Conservation (phyloP, 768 basidiomycete genomes). For the Punctularia strigosozonata region DNA sequence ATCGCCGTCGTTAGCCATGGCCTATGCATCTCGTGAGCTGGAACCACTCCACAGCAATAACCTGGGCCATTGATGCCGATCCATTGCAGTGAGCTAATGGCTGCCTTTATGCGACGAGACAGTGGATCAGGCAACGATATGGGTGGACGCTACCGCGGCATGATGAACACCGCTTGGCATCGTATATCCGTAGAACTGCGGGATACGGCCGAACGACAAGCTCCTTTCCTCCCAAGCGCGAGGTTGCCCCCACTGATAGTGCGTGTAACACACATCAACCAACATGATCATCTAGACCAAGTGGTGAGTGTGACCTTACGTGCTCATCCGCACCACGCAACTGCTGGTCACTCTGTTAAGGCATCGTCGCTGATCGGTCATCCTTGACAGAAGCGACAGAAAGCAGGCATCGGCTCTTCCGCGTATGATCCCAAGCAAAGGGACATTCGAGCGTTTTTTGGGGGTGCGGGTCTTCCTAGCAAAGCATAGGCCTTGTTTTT, state of each 20-base stretch:
- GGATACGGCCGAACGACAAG: too few relatives aligned
- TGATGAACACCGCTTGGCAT: conserved; percentile 68
- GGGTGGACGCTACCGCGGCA: conserved; percentile 31
- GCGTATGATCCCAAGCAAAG: conserved; percentile 67
- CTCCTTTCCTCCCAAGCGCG: too few relatives aligned
- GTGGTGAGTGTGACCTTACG: conserved; percentile 33
- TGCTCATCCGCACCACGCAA: background rate
- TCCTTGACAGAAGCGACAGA: conserved; percentile 43
- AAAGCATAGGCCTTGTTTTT: too few relatives aligned
- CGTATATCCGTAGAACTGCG: too few relatives aligned
- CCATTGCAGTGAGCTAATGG: conserved; percentile 34
- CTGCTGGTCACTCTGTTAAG: background rate
- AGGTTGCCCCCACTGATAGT: conserved; percentile 27
- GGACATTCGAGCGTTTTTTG: conserved; percentile 67
- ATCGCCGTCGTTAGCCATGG: conserved; percentile 71
- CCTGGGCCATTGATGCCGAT: background rate
- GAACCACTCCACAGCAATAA: conserved; percentile 24
- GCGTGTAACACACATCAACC: conserved; percentile 39
- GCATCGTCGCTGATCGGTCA: background rate
- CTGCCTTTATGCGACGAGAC: conserved; percentile 34
- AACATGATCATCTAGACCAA: conserved; percentile 38
- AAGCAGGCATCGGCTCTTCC: conserved; percentile 61
- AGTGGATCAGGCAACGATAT: conserved; percentile 15
- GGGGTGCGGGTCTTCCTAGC: conserved; percentile 20
- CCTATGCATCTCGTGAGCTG: conserved; percentile 55